Conservation (phyloP, 768 basidiomycete species). For the Fomitopsis pulvina region DNA sequence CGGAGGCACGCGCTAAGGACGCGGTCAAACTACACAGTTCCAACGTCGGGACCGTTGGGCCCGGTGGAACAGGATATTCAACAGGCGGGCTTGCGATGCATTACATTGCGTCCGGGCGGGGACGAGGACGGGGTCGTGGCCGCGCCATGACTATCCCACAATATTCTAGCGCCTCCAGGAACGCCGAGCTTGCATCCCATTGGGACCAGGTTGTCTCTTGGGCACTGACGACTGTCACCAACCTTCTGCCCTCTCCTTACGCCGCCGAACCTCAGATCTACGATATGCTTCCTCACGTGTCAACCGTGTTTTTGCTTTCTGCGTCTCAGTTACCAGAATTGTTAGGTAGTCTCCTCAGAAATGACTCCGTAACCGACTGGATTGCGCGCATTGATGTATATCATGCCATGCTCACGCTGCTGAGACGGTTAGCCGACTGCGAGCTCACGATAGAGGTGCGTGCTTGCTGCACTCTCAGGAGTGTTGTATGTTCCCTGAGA, state of each 20-base stretch:
- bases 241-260: conserved; percentile 42
- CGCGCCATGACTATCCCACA: neutral
- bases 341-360: conserved; percentile 40
- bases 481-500: too few relatives aligned
- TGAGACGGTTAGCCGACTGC: conserved; percentile 43
- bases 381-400: conserved; percentile 39
- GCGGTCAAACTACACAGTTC: conserved; percentile 16
- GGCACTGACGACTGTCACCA: conserved; percentile 32
- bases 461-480: neutral
- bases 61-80: conserved; percentile 47
- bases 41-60: conserved; percentile 33
- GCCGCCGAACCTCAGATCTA: conserved; percentile 34
- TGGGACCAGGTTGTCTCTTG: conserved; percentile 37
- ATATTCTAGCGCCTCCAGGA: neutral
- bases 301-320: conserved; percentile 34
- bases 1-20: conserved; percentile 32
- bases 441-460: conserved; percentile 37
- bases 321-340: conserved; percentile 42
- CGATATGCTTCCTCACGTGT: conserved; percentile 44
- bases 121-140: neutral
- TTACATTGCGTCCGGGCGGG: neutral
- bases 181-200: conserved; percentile 18
- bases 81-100: conserved; percentile 11
- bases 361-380: conserved; percentile 53
- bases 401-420: conserved; percentile 39